Evolutionary conservation across 2,329 filamentous ascomycete species (phyloP).

Genomic region (Apiospora rasikravindrae): DNA sequence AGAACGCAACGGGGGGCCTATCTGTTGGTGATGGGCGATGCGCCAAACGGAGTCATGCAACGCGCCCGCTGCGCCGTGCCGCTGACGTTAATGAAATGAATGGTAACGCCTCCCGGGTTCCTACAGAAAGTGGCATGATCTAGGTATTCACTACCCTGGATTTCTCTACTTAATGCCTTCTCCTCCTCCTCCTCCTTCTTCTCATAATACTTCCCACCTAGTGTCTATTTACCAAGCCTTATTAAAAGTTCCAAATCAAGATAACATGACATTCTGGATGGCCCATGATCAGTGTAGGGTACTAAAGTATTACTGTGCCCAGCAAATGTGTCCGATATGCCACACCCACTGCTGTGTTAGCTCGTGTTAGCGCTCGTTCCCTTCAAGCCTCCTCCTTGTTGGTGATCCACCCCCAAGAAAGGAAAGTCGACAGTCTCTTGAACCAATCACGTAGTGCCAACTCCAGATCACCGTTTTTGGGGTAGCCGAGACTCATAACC

Average conservation of each 20-base stretch:
- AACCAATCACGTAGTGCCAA: slow-evolving; percentile 15
- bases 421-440: background rate
- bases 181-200: too few relatives aligned
- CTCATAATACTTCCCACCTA: too few relatives aligned
- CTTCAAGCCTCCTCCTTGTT: slow-evolving; percentile 7
- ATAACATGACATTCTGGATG: background rate
- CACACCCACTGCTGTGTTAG: background rate
- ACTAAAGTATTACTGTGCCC: background rate
- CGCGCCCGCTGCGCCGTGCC: background rate
- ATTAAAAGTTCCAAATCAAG: background rate
- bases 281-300: background rate
- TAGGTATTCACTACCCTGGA: background rate
- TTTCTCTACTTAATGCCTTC: background rate
- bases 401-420: slow-evolving; percentile 13
- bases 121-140: background rate
- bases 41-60: background rate
- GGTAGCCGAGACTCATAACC: background rate
- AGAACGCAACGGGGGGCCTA: background rate
- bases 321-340: background rate
- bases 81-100: background rate
- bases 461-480: slow-evolving; percentile 10
- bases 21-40: background rate
- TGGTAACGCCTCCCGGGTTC: background rate
- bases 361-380: background rate
- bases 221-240: background rate